A percentile compares a stretch with the other conserved stretches of the same genome.
These are phyloP conservation scores for Phytophthora podocarpi DNA, from an alignment of 352 stramenopile species.

Conservation along the genomic window DNA sequence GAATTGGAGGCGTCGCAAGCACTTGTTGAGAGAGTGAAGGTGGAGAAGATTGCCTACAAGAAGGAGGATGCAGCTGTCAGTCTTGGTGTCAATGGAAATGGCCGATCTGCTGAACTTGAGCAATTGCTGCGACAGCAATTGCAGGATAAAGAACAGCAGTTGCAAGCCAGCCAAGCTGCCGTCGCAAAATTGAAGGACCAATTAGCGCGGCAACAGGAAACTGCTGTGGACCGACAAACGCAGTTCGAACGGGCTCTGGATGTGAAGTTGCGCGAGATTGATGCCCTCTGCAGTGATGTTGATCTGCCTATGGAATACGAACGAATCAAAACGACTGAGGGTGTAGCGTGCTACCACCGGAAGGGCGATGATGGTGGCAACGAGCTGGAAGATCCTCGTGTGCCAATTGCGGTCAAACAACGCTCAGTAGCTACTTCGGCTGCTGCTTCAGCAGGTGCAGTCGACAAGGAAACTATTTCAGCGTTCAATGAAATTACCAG, in stretches of 20 bases:
- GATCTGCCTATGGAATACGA: slow-evolving; percentile 48
- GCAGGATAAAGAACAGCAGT: slow-evolving; percentile 38
- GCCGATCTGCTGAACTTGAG: slow-evolving; percentile 10
- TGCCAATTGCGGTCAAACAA: slow-evolving; percentile 32
- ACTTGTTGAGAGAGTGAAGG: slow-evolving; percentile 29
- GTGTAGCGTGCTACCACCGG: slow-evolving; percentile 53
- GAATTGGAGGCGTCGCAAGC: slow-evolving; percentile 31
- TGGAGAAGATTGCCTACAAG: slow-evolving; percentile 17
- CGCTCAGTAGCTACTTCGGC: slow-evolving; percentile 1
- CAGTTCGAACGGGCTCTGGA: slow-evolving; percentile 48
- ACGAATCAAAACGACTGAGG: slow-evolving; percentile 51
- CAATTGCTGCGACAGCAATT: slow-evolving; percentile 38
- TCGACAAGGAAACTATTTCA: background rate
- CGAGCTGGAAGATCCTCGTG: slow-evolving; percentile 64
- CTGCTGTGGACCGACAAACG: slow-evolving; percentile 42
- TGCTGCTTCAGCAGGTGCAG: background rate
- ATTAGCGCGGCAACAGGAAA: slow-evolving; percentile 53
- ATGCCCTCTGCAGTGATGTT: slow-evolving; percentile 56
- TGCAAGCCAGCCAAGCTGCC: slow-evolving; percentile 33
- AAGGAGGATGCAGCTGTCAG: background rate
- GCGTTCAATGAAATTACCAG: slow-evolving; percentile 3
- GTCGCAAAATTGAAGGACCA: slow-evolving; percentile 53
- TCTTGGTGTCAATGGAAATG: background rate
- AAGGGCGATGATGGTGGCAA: slow-evolving; percentile 40
- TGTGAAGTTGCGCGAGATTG: slow-evolving; percentile 64